Conservation (phyloP, 768 basidiomycete genomes). For the Kwoniella botswanensis region DNA sequence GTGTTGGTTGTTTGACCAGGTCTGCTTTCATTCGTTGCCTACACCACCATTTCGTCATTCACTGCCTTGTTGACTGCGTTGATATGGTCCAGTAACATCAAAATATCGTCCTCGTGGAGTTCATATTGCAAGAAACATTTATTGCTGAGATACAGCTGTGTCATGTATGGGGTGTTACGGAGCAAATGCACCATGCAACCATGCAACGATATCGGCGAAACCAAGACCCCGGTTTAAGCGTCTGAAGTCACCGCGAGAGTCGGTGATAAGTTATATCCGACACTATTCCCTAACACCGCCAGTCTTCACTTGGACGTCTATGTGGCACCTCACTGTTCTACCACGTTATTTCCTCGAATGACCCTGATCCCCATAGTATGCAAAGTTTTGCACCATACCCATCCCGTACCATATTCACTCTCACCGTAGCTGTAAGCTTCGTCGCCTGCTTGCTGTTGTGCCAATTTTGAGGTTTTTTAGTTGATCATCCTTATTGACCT, state of each 20-base stretch:
- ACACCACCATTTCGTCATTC: no score
- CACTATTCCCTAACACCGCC: neutral
- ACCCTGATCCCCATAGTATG: conserved; percentile 4
- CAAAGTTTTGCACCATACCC: neutral
- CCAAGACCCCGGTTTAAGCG: neutral
- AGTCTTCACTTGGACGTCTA: neutral
- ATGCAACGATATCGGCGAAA: no score
- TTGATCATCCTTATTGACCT: neutral
- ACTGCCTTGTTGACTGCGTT: no score
- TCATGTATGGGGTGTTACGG: no score
- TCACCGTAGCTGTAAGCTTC: neutral
- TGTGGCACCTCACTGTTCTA: conserved; percentile 11
- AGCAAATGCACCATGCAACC: neutral
- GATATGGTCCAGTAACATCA: no score
- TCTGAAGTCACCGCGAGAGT: neutral
- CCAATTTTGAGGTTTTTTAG: conserved; percentile 27
- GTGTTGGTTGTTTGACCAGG: no score
- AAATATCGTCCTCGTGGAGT: no score
- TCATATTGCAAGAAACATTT: no score
- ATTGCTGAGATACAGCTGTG: no score
- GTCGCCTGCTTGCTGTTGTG: neutral
- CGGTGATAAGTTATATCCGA: conserved; percentile 29
- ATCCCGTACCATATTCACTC: neutral
- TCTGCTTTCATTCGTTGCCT: no score
- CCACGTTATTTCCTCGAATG: neutral